A percentile compares a stretch with the other conserved stretches of the same genome.
These are phyloP conservation scores for Alternaria panax DNA, from an alignment of 2,329 filamentous ascomycete genomes.

Conservation along the genomic window DNA sequence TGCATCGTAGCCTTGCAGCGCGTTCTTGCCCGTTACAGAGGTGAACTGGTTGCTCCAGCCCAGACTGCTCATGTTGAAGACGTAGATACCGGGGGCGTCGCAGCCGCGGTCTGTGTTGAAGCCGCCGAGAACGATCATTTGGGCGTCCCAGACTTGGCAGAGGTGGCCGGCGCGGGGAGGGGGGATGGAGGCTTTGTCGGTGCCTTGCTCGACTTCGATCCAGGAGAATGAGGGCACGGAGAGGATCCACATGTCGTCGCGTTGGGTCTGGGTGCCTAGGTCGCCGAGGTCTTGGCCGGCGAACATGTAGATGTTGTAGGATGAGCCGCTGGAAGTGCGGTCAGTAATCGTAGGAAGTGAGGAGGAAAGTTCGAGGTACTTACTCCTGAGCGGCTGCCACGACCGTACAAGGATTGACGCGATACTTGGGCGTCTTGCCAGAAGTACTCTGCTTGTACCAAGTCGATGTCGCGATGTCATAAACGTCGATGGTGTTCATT, in stretches of 20 bases:
- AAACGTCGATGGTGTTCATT: slow-evolving; percentile 81
- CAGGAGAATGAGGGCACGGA: slow-evolving; percentile 83
- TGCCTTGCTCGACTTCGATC: slow-evolving; percentile 67
- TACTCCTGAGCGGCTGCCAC: slow-evolving; percentile 73
- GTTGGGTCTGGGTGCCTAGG: slow-evolving; percentile 64
- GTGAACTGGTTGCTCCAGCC: slow-evolving; percentile 76
- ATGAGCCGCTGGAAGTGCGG: slow-evolving; percentile 62
- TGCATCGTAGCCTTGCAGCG: slow-evolving; percentile 48
- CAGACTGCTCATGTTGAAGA: slow-evolving; percentile 76
- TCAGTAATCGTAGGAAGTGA: slow-evolving; percentile 10
- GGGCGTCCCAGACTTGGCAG: slow-evolving; percentile 79
- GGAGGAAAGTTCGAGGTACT: slow-evolving; percentile 7
- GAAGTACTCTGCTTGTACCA: slow-evolving; percentile 79
- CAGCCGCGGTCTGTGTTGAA: slow-evolving; percentile 68
- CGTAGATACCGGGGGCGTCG: slow-evolving; percentile 73
- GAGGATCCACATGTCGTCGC: slow-evolving; percentile 79
- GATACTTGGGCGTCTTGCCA: slow-evolving; percentile 65
- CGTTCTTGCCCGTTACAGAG: slow-evolving; percentile 65
- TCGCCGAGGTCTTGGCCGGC: slow-evolving; percentile 77
- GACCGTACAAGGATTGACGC: slow-evolving; percentile 74
- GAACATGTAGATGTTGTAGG: slow-evolving; percentile 80
- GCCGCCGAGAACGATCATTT: slow-evolving; percentile 81
- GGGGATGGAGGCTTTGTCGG: slow-evolving; percentile 52
- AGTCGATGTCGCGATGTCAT: slow-evolving; percentile 71
- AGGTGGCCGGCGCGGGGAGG: slow-evolving; percentile 74